Evolutionary conservation across 176 grass and related monocot species (phyloP).

Genomic region (Poa annua): DNA sequence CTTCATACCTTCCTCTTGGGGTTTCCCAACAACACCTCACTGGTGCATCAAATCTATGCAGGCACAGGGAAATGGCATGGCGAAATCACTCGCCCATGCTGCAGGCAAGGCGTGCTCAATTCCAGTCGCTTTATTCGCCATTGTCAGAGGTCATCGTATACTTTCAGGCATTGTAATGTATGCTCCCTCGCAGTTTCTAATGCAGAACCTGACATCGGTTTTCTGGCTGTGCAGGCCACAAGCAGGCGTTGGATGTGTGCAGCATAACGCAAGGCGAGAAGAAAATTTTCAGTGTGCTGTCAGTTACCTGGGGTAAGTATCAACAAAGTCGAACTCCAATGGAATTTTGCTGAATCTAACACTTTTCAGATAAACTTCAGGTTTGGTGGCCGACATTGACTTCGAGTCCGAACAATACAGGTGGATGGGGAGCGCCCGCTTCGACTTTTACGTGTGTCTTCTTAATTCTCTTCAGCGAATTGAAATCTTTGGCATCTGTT

Average conservation of each 20-base stretch:
- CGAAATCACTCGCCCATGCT: conserved; percentile 77
- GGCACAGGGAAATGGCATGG: conserved; percentile 94
- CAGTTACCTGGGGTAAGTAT: conserved; percentile 90
- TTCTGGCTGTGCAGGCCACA: conserved; percentile 56
- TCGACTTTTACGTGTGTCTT: conserved; percentile 61
- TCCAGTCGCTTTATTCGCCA: conserved; percentile 70
- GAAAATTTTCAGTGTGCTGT: conserved; percentile 73
- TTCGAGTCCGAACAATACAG: conserved; percentile 85
- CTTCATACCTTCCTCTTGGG: too few species aligned
- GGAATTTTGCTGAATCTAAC: background rate
- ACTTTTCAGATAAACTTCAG: conserved; percentile 41
- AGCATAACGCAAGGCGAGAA: conserved; percentile 65
- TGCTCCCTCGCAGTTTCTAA: background rate
- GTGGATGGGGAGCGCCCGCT: conserved; percentile 87
- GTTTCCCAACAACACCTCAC: too few species aligned
- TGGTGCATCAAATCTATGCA: conserved; percentile 53
- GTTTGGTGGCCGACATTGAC: conserved; percentile 87
- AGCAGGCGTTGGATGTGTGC: conserved; percentile 68
- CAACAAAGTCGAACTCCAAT: background rate
- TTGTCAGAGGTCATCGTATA: conserved; percentile 66
- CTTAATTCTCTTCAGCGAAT: background rate
- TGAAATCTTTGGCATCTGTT: background rate
- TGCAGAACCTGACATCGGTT: conserved; percentile 6
- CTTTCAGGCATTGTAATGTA: background rate
- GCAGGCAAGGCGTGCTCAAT: conserved; percentile 54